A percentile compares a stretch with the other conserved stretches of the same genome.
phyloP scores from a whole-genome alignment of 2,329 filamentous ascomycete genomes.

The Endoconidiophora laricicola region DNA sequence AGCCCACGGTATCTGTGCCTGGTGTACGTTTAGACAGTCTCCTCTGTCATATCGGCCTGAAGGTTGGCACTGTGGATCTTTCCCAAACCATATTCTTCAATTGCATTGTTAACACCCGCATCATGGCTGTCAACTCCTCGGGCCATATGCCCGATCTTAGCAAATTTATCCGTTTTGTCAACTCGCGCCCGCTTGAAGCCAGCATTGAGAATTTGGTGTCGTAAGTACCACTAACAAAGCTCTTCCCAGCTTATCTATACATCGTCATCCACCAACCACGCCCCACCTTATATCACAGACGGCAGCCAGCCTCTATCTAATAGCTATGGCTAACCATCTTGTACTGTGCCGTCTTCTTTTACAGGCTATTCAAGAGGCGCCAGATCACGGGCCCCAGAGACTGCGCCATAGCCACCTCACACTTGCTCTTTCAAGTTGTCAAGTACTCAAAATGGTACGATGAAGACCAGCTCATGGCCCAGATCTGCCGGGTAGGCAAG shows the following conservation, averaged over 20 bases:
- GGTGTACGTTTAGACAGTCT: background rate
- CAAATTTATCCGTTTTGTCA: slow-evolving; percentile 65
- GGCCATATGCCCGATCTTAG: slow-evolving; percentile 51
- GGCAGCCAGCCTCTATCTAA: no score
- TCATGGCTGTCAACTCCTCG: slow-evolving; percentile 1
- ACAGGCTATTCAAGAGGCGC: slow-evolving; percentile 69
- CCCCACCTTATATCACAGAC: background rate
- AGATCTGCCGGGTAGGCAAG: slow-evolving; percentile 63
- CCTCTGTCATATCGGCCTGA: background rate
- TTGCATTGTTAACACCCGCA: background rate
- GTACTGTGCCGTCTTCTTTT: background rate
- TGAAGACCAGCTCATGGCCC: slow-evolving; percentile 60
- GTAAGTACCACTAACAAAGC: slow-evolving; percentile 32
- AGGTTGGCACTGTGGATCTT: background rate
- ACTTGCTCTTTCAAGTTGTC: slow-evolving; percentile 75
- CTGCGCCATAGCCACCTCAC: slow-evolving; percentile 81
- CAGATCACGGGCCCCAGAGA: slow-evolving; percentile 78
- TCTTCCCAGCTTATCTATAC: background rate
- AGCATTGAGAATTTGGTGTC: slow-evolving; percentile 73
- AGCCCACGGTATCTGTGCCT: no score
- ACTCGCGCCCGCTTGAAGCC: slow-evolving; percentile 56
- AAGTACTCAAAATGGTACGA: slow-evolving; percentile 64
- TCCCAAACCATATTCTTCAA: no score
- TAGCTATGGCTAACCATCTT: background rate
- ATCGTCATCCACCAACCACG: background rate